A percentile compares a stretch with the other conserved stretches of the same genome.
Evolutionary conservation across 805 yeast species (phyloP).

Genomic region (Kluyveromyces aestuarii): DNA sequence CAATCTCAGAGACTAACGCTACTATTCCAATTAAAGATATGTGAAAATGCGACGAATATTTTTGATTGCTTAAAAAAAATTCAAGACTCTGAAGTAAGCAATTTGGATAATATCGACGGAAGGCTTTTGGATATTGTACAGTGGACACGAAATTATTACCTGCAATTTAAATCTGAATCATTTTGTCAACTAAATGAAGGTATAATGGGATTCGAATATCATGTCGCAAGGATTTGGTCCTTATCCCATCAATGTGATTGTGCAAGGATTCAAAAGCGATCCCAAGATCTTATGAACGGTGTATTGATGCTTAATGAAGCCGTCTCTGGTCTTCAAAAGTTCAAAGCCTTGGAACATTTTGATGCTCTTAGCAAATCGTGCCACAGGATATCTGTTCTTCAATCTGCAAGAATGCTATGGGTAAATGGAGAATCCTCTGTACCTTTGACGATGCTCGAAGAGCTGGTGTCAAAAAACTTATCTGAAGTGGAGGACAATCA

Average conservation of each 20-base stretch:
- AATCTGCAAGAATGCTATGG: slow-evolving; percentile 59
- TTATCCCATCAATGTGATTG: background rate
- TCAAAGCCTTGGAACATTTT: background rate
- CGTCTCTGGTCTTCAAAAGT: background rate
- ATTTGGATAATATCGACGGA: slow-evolving; percentile 1
- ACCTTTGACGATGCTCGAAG: slow-evolving; percentile 47
- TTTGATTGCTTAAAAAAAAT: background rate
- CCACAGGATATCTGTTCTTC: background rate
- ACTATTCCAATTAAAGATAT: background rate
- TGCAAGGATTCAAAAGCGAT: background rate
- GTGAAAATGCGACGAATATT: background rate
- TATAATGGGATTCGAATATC: background rate
- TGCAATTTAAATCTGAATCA: background rate
- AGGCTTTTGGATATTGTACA: slow-evolving; percentile 1
- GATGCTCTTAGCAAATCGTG: background rate
- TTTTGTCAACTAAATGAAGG: background rate
- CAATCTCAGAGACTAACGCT: background rate
- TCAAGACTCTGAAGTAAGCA: background rate
- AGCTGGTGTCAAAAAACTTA: slow-evolving; percentile 10
- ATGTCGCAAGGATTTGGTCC: background rate
- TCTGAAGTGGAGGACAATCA: background rate
- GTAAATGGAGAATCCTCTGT: slow-evolving; percentile 42
- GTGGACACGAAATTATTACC: background rate
- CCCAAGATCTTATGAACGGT: background rate
- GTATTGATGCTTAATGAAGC: background rate